phyloP scores from a whole-genome alignment of 179 eudicot species.

The Carnegiea gigantea region DNA sequence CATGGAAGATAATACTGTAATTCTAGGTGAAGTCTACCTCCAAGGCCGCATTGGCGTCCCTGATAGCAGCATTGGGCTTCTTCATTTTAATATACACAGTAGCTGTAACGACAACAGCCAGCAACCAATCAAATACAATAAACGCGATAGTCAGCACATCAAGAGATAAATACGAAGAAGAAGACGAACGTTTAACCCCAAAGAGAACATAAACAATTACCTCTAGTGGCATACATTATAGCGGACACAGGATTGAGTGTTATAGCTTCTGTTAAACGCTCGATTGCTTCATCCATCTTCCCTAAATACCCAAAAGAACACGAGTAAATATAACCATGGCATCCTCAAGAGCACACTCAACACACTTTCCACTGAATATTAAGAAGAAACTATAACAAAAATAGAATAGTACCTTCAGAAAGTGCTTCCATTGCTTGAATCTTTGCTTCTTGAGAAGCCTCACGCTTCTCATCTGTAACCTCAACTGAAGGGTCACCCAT shows the following conservation, averaged over 20 bases:
- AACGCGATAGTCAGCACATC: not conserved
- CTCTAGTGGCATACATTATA: constrained; percentile 93
- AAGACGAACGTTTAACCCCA: not conserved
- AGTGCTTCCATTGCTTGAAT: constrained; percentile 75
- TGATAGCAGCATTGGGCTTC: constrained; percentile 95
- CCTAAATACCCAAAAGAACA: constrained; percentile 40
- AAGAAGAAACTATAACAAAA: not conserved
- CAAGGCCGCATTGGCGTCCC: constrained; percentile 89
- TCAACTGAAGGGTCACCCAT: constrained; percentile 89
- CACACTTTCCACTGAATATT: not conserved
- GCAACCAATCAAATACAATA: constrained; percentile 4
- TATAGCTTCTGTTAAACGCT: constrained; percentile 81
- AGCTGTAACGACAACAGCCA: constrained; percentile 45
- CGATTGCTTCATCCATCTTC: constrained; percentile 79
- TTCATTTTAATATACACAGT: constrained; percentile 86
- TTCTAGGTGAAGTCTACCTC: constrained; percentile 42
- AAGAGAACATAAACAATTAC: constrained; percentile 31
- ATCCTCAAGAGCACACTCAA: not conserved
- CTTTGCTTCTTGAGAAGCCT: constrained; percentile 83
- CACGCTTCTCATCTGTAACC: constrained; percentile 84
- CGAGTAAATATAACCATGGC: no score
- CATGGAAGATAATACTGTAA: not conserved
- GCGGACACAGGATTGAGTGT: constrained; percentile 85
- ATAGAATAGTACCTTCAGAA: constrained; percentile 54
- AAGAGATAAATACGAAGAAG: not conserved